Percentiles rank a stretch among this genome's conserved stretches.
Evolutionary conservation across 1,284 basidiomycete genomes (phyloP).

Genomic region (Boletus calvinii): DNA sequence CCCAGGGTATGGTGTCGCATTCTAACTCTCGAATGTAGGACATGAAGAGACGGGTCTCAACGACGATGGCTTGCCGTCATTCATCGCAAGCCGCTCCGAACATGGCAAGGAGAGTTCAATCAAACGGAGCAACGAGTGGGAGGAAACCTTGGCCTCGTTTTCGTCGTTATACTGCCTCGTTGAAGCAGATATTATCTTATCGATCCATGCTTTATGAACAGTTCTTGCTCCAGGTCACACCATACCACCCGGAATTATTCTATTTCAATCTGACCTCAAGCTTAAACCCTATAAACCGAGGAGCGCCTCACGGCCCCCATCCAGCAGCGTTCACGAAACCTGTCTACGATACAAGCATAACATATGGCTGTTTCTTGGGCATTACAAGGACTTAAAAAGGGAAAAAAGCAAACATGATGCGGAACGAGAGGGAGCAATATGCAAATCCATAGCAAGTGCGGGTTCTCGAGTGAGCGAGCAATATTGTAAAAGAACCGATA

Average conservation of each 20-base stretch:
- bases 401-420: constrained; percentile 11
- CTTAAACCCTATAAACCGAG: neutral
- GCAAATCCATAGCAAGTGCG: constrained; percentile 30
- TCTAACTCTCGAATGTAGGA: too few species aligned
- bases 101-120: too few species aligned
- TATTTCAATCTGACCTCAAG: neutral
- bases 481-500: constrained; percentile 13
- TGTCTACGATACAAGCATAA: constrained; percentile 31
- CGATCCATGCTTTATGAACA: too few species aligned
- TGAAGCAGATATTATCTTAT: too few species aligned
- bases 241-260: neutral
- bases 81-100: too few species aligned
- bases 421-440: constrained; percentile 19
- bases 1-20: too few species aligned
- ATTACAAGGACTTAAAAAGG: constrained; percentile 21
- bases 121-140: too few species aligned
- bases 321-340: constrained; percentile 10
- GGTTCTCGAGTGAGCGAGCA: constrained; percentile 13
- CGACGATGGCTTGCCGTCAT: too few species aligned
- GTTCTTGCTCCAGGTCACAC: neutral
- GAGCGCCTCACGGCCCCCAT: neutral
- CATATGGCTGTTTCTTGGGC: constrained; percentile 14
- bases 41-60: too few species aligned
- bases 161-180: too few species aligned
- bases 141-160: too few species aligned